Evolutionary conservation across 345 rosid genomes (phyloP), one percentile per base, ranked within the genome.

Genomic region (Isatis tinctoria): DNA sequence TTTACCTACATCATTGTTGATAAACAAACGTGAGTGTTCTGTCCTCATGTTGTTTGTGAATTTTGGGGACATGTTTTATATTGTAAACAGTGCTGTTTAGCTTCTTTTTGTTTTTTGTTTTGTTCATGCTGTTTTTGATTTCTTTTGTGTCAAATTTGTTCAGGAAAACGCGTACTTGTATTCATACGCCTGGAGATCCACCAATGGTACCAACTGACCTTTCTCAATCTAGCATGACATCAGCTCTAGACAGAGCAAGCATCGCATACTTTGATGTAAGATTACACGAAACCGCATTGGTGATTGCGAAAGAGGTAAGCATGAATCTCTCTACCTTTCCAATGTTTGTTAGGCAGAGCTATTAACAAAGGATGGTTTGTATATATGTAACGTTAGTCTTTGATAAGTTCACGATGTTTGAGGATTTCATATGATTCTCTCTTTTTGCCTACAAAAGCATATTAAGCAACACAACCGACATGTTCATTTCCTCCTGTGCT

Each of bases 111-210:
- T n/a, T n/a, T n/a, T n/a, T n/a, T n/a, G n/a, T 17, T 48, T 20
- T 4, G 5, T 48, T 20, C 14, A 52, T 26, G 59, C 17, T 53
- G 35, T n/a, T 43, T 53, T 32, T 43, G 32, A 49, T 1, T 28
- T 45, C 7, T 22, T 52, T 66, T 60, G 14, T 66, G 14, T 47
- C 45, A 3, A 18, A 9, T 60, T 35, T 24, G 0, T 82, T 48
- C 84, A 94, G 98, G 84, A 85, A 87, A 79, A 94, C 96, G 17
- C 96, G 98, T 6, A 94, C 98, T 28, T 94, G 97, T 79, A 94
- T 91, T 65, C 92, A 91, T 62, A 88, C 97, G 22, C 89, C 93
- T 28, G 98, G 96, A 66, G 30, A 78, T 49, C 98, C 97, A 62
- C 88, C 83, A 39, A 79, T 91, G 89, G 61, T 48, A 65, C 88